Base-by-base conservation (phyloP, 2,329 filamentous ascomycete species). In the Metarhizium sp. region DNA sequence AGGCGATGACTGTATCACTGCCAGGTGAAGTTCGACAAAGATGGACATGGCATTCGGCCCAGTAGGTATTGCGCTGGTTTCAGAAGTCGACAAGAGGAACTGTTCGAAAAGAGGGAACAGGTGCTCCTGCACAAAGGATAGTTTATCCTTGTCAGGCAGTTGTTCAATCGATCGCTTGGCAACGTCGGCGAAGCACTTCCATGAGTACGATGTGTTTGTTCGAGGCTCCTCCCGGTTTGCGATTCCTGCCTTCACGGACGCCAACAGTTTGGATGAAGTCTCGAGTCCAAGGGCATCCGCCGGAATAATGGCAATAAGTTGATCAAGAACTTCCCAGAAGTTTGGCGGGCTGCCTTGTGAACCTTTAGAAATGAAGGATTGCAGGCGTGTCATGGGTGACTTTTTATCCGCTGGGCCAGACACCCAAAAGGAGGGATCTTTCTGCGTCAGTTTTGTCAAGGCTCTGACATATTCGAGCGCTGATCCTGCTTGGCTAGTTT, bases 301-400 rank as follows among this genome's bases (percentile, higher is more conserved):
- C 51, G 86, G 75, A 1, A 92, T 66, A 1, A 84, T 68, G 25
- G 79, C 73, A 6, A 96, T 66, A 0, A 97, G 71, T 34, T 76
- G 73, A 43, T 79, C 75, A 36, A 95, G 67, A 16, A 80, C 81
- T 30, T 77, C 70, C 94, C 94, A 99, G 65, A 86, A 96, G 10
- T 78, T 79, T 3, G 78, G 72, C 0, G 82, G 75, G 3, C 87
- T 87, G n/a, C 84, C 82, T 64, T 96, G 89, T 0, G 92, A 95
- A 2, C 94, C 92, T 63, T 85, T 88, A 59, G 88, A 85, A 6
- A 97, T 74, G 61, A 95, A 94, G 8, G 83, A 75, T 51, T 81
- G 79, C 4, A 99, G 70, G 25, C 86, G 73, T 4, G 74, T 73
- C 2, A 80, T 61, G 0, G 81, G 75, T 1, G 79, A 71, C 55